phyloP scores from a whole-genome alignment of 2,329 filamentous ascomycete genomes.

The Biscogniauxia mediterranea region DNA sequence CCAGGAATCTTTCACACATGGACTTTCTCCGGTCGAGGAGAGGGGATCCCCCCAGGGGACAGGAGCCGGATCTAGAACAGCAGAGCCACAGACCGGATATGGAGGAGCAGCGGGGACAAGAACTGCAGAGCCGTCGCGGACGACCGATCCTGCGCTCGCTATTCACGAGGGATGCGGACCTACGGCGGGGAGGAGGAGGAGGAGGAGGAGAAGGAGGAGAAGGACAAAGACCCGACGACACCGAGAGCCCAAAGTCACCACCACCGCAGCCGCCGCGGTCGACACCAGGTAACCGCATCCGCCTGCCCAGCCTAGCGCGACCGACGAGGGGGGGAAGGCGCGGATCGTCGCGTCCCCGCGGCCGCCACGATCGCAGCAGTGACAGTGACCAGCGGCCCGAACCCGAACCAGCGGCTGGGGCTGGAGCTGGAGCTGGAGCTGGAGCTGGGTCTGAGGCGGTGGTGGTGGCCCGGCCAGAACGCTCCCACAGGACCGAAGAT shows the following conservation, averaged over 20 bases:
- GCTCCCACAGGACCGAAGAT: constrained; percentile 16
- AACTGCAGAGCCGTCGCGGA: not conserved
- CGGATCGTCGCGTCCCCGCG: constrained; percentile 35
- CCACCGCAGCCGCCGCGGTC: constrained; percentile 22
- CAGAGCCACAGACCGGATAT: constrained; percentile 15
- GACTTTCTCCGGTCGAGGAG: constrained; percentile 25
- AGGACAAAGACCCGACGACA: constrained; percentile 25
- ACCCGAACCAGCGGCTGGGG: not conserved
- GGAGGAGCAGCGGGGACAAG: constrained; percentile 15
- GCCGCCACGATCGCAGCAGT: constrained; percentile 17
- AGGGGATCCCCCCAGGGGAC: constrained; percentile 12
- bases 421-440: no score
- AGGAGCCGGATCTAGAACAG: constrained; percentile 16
- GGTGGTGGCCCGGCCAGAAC: constrained; percentile 22
- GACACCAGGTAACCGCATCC: constrained; percentile 40
- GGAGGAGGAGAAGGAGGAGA: constrained; percentile 5
- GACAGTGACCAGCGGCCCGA: constrained; percentile 5
- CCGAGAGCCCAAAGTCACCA: constrained; percentile 48
- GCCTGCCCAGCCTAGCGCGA: constrained; percentile 41
- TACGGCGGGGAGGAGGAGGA: constrained; percentile 11
- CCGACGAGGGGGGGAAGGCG: constrained; percentile 38
- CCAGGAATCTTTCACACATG: constrained; percentile 13
- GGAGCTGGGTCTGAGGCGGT: no score
- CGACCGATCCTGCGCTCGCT: constrained; percentile 2
- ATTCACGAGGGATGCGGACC: constrained; percentile 14